phyloP scores from a whole-genome alignment of 164 flowering plant genomes.

The Dillenia suffruticosa region DNA sequence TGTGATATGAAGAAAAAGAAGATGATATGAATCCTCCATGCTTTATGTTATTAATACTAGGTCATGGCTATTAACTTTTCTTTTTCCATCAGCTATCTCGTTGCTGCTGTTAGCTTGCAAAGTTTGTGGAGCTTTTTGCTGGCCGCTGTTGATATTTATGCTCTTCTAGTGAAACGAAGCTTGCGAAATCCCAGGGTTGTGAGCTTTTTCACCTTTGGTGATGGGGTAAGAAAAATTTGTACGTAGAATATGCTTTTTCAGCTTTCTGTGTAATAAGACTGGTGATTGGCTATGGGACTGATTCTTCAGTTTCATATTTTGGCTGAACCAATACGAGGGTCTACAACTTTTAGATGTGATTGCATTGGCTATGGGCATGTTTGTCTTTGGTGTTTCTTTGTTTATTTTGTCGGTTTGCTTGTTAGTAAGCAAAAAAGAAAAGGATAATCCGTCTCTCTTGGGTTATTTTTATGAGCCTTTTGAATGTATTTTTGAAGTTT shows the following conservation, averaged over 20 bases:
- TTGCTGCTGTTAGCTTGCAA: slow-evolving; percentile 67
- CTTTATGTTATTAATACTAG: not conserved
- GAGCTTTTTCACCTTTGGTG: slow-evolving; percentile 56
- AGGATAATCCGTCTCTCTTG: too few species aligned
- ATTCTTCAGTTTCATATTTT: not conserved
- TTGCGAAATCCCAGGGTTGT: slow-evolving; percentile 47
- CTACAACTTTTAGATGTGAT: not conserved
- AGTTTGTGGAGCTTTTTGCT: slow-evolving; percentile 70
- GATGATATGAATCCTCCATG: too few species aligned
- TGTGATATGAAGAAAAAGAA: too few species aligned
- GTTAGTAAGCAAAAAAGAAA: too few species aligned
- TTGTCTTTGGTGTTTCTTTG: too few species aligned
- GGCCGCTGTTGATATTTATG: slow-evolving; percentile 59
- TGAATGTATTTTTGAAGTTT: too few species aligned
- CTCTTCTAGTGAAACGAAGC: slow-evolving; percentile 61
- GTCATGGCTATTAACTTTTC: slow-evolving; percentile 1
- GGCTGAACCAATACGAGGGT: not conserved
- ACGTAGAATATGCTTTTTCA: too few species aligned
- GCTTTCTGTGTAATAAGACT: not conserved
- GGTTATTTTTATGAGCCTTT: too few species aligned
- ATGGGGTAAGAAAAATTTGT: slow-evolving; percentile 61
- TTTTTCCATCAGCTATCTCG: slow-evolving; percentile 55
- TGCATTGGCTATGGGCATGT: not conserved
- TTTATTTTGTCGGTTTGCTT: too few species aligned
- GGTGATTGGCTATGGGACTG: not conserved